phyloP scores from a whole-genome alignment of 1,284 basidiomycete genomes.

The Pascua guehoae region DNA sequence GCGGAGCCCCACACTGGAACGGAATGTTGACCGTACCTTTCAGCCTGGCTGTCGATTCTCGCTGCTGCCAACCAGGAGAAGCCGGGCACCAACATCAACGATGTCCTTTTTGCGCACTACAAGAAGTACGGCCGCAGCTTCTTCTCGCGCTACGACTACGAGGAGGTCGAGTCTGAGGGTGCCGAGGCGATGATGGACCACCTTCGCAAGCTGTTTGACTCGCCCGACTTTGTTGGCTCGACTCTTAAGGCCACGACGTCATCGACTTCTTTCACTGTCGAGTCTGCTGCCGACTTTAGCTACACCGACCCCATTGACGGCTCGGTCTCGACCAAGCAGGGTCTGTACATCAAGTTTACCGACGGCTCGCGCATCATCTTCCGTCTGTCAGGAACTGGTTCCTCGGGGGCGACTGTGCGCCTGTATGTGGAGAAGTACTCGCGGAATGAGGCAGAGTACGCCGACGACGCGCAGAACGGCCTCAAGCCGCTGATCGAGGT shows the following conservation, averaged over 20 bases:
- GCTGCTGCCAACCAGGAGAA: conserved; percentile 86
- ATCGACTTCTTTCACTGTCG: conserved; percentile 71
- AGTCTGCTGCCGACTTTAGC: conserved; percentile 78
- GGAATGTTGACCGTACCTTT: not conserved
- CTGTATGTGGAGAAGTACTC: conserved; percentile 93
- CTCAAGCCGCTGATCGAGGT: conserved; percentile 94
- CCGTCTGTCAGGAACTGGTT: conserved; percentile 91
- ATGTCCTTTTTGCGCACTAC: conserved; percentile 83
- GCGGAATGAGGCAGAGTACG: conserved; percentile 71
- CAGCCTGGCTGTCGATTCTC: conserved; percentile 96
- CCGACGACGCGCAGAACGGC: conserved; percentile 75
- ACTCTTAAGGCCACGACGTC: conserved; percentile 65
- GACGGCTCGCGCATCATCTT: conserved; percentile 95
- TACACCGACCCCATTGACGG: conserved; percentile 98
- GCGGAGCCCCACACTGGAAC: not conserved
- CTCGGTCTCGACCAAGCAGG: conserved; percentile 91
- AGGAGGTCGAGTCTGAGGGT: conserved; percentile 88
- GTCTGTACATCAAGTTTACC: conserved; percentile 83
- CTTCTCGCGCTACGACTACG: conserved; percentile 99
- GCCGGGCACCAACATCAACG: conserved; percentile 76
- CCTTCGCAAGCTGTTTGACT: conserved; percentile 68
- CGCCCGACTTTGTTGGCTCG: conserved; percentile 64
- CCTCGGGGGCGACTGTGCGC: conserved; percentile 88
- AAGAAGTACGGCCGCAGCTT: conserved; percentile 91
- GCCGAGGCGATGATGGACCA: conserved; percentile 80